Base-by-base conservation (phyloP, 2,329 filamentous ascomycete genomes). In the Chaetomiaceae sp. region DNA sequence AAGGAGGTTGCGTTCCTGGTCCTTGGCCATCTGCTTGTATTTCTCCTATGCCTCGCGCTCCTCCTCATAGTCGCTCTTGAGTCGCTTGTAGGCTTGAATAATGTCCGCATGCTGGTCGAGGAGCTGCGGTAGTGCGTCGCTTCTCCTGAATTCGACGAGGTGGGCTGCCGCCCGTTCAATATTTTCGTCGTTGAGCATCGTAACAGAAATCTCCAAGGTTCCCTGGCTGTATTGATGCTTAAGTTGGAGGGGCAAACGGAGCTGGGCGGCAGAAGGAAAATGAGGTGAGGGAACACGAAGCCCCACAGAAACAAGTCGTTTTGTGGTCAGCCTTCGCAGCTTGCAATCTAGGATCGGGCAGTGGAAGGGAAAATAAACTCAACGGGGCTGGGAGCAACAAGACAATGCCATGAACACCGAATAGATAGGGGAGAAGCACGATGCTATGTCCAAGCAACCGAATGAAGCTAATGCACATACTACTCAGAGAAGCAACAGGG, bases 11-110 rank as follows among this genome's bases (percentile, higher is more conserved):
- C 73, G 70, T 19, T 76, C 71, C 53, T 71, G 65, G 11, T 66
- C 68, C 42, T 68, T 66, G 5, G 71, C 71, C 45, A 74, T 59
- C 54, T 73, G 69, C 56, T 79, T 79, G 64, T 78, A 79, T 34
- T 70, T 70, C 49, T 79, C 75, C 3, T 74, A 65, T 0, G 68
- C 62, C 39, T 75, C 73, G 33, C 73, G 70, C 50, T 75, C 74
- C 51, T 79, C 73, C 52, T 80, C 76, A 44, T 74, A 78, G 50
- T 79, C 74, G 50, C 70, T 76, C 56, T 75, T 78, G 24, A 82
- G 64, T 0, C 68, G 65, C 47, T 68, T 74, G 61, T 81, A 80
- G 48, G 72, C 68, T 6, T 71, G 66, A n/a, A 81, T 62, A 6
- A 81, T 64, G 27, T 63, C 42, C 6, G 53, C 54, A 47, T 70